These are phyloP conservation scores for Fusarium fracticaudum DNA, from an alignment of 2,329 filamentous ascomycete species.

Conservation along the genomic window DNA sequence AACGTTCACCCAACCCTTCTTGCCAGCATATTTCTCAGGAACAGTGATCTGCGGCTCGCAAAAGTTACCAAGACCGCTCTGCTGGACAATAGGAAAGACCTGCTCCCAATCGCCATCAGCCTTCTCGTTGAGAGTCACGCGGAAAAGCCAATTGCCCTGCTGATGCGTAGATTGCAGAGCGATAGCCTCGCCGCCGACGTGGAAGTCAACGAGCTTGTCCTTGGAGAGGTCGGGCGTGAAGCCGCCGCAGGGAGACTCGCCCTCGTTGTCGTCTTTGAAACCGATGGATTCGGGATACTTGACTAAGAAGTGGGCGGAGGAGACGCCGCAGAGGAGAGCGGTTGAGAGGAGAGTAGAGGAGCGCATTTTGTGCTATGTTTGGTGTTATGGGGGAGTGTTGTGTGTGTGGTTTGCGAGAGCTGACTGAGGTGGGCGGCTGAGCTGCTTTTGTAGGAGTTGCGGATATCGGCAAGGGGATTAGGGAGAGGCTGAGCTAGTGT, in stretches of 20 bases:
- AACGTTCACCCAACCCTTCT: conserved; percentile 64
- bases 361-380: conserved; percentile 48
- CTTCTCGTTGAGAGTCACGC: conserved; percentile 62
- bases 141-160: conserved; percentile 65
- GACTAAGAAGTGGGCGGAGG: conserved; percentile 65
- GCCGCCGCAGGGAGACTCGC: conserved; percentile 64
- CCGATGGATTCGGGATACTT: conserved; percentile 59
- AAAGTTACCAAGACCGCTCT: conserved; percentile 64
- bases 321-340: conserved; percentile 51
- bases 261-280: conserved; percentile 56
- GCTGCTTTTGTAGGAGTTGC: conserved; percentile 32
- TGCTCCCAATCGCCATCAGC: conserved; percentile 63
- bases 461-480: conserved; percentile 22
- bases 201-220: conserved; percentile 63
- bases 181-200: conserved; percentile 65
- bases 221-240: conserved; percentile 57
- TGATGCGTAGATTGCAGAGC: conserved; percentile 60
- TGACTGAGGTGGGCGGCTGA: conserved; percentile 23
- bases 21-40: conserved; percentile 61
- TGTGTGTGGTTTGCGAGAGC: background rate
- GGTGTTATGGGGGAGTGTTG: background rate
- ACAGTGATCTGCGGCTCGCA: conserved; percentile 61
- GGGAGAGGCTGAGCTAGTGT: conserved; percentile 17
- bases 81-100: conserved; percentile 62
- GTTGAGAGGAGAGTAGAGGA: conserved; percentile 47